A percentile compares a stretch with the other conserved stretches of the same genome.
Evolutionary conservation across 805 yeast genomes (phyloP).

Genomic region (Suhomyces pyralidae): DNA sequence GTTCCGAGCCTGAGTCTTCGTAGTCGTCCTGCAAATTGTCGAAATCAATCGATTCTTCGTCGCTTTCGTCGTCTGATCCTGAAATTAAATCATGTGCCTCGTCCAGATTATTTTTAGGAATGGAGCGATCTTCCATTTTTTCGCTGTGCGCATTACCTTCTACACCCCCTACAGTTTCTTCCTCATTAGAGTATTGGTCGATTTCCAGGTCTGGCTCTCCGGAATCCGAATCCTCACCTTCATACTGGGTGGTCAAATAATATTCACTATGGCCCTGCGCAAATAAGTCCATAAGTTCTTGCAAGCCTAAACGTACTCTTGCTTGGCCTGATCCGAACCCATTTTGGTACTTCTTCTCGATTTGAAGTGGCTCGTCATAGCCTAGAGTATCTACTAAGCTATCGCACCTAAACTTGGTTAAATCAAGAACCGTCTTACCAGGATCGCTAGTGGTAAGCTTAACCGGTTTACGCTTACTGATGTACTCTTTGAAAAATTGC

Average conservation of each 20-base stretch:
- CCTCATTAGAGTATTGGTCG: not conserved
- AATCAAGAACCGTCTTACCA: not conserved
- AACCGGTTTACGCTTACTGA: conserved; percentile 48
- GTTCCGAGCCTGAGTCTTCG: conserved; percentile 26
- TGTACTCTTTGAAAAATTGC: conserved; percentile 38
- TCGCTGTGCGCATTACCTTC: not conserved
- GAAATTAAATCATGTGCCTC: not conserved
- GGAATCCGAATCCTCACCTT: conserved; percentile 3
- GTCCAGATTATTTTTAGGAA: not conserved
- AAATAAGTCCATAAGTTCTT: conserved; percentile 45
- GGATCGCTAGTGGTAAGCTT: conserved; percentile 24
- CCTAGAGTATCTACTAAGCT: conserved; percentile 36
- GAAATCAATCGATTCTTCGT: conserved; percentile 38
- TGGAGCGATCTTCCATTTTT: not conserved
- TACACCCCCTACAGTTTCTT: conserved; percentile 4
- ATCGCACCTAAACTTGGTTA: conserved; percentile 3
- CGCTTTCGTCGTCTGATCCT: not conserved
- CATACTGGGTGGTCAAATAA: conserved; percentile 70
- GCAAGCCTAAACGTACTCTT: conserved; percentile 49
- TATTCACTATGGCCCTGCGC: conserved; percentile 42
- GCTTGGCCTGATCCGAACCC: conserved; percentile 69
- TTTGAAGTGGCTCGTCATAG: conserved; percentile 42
- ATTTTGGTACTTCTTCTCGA: conserved; percentile 55
- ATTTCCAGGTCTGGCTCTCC: not conserved
- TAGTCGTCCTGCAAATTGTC: conserved; percentile 49